A percentile compares a stretch with the other conserved stretches of the same genome.
These are phyloP conservation scores for Leptoxyphium fumago DNA, from an alignment of 2,329 filamentous ascomycete genomes.

Conservation along the genomic window DNA sequence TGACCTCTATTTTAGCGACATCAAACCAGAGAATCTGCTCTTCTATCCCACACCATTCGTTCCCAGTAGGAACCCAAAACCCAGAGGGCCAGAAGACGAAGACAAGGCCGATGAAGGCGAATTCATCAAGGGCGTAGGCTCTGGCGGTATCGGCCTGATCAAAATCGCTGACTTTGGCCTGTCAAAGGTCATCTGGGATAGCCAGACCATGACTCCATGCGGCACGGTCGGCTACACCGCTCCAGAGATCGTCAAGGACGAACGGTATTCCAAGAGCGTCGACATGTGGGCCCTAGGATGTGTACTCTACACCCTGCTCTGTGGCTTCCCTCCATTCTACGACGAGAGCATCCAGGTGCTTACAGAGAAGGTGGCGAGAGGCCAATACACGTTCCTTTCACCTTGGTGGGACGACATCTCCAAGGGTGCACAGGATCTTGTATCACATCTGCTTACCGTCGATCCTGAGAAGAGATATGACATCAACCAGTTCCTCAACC, in stretches of 20 bases:
- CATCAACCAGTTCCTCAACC: constrained; percentile 81
- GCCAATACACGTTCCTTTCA: constrained; percentile 93
- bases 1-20: constrained; percentile 49
- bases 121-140: constrained; percentile 65
- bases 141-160: constrained; percentile 83
- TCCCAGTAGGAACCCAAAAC: constrained; percentile 66
- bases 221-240: constrained; percentile 97
- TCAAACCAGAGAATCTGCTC: constrained; percentile 94
- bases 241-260: constrained; percentile 97
- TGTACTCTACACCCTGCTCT: constrained; percentile 90
- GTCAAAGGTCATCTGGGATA: constrained; percentile 97
- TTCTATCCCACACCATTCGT: constrained; percentile 78
- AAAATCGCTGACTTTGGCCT: constrained; percentile 98
- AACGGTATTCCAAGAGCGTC: constrained; percentile 95
- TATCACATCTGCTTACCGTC: constrained; percentile 83
- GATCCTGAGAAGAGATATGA: constrained; percentile 91
- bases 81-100: constrained; percentile 75
- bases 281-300: constrained; percentile 99
- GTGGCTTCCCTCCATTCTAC: constrained; percentile 96
- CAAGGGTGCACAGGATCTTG: constrained; percentile 82
- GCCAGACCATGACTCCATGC: constrained; percentile 97
- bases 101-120: constrained; percentile 96
- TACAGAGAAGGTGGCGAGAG: constrained; percentile 92
- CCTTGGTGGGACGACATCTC: constrained; percentile 99
- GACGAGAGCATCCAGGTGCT: constrained; percentile 95